Evolutionary conservation across 2,329 filamentous ascomycete genomes (phyloP), one percentile per base, ranked within the genome.

Genomic region (Talaromyces pinophilus): DNA sequence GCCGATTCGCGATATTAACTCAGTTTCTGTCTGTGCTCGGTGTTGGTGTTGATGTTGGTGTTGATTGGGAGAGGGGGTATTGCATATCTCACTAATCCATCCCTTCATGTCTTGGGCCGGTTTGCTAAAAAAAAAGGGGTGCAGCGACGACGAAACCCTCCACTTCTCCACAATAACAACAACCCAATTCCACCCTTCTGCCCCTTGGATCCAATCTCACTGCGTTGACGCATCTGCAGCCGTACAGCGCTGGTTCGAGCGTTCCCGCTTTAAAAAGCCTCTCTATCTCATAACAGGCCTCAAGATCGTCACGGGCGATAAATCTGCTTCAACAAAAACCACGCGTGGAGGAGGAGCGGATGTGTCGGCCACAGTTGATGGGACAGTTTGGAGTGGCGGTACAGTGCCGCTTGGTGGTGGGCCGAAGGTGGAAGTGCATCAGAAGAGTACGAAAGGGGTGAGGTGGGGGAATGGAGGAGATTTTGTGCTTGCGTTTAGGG

Each of bases 401-500:
- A 5, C 54, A 2, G 54, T 59, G 6, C 54, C 54, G 5, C n/a
- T 59, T 1, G 35, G 54, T 10, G 54, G n/a, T 3, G 54, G 33
- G n/a, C 54, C 54, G 19, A 22, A 2, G 2, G 28, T 59, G 22
- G 54, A 59, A 8, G n/a, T 59, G 11, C 33, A 59, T 17, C n/a
- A 40, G n/a, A 59, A 3, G 2, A 15, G 3, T 3, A 35, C 11
- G n/a, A 40, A 40, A 8, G 35, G 35, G 4, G 10, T 59, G 30
- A 35, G 19, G 17, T 59, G 54, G 54, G 33, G 10, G 17, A 22
- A 38, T 59, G 54, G 54, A 59, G 54, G 54, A 17, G 54, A 59
- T 59, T 38, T 59, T 40, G 54, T 59, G 54, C 54, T 59, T 40
- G 54, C 54, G 33, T 59, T 59, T 17, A 59, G 54, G 10, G 54